Conservation (phyloP, 2,329 filamentous ascomycete genomes). For the Exophiala xenobiotica region DNA sequence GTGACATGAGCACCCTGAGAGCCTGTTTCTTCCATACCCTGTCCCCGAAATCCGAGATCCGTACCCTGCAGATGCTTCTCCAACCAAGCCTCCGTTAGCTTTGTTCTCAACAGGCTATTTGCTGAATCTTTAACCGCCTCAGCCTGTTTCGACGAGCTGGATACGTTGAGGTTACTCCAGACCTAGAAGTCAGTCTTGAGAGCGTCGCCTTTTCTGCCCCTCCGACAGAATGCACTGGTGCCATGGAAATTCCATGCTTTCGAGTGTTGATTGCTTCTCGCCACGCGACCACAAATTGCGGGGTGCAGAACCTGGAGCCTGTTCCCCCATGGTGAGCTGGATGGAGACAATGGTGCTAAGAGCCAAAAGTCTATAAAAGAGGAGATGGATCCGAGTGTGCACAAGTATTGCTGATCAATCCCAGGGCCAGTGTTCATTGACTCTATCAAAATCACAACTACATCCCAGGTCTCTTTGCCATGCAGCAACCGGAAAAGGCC, state of each 20-base stretch:
- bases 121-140: background rate
- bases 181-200: too few relatives aligned
- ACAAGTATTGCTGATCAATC: background rate
- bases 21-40: background rate
- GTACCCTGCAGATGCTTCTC: background rate
- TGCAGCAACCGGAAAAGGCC: background rate
- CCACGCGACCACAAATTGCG: background rate
- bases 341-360: background rate
- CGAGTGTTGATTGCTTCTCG: background rate
- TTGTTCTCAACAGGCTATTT: background rate
- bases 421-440: background rate
- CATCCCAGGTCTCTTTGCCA: background rate
- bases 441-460: background rate
- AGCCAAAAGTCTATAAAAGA: background rate
- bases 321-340: background rate
- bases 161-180: too few relatives aligned
- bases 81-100: background rate
- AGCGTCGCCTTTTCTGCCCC: background rate
- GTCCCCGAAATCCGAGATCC: background rate
- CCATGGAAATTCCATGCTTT: background rate
- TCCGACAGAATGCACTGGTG: background rate
- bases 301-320: background rate
- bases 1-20: background rate
- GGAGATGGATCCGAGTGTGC: background rate
- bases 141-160: background rate